Conservation (phyloP, 2,329 filamentous ascomycete species). For the Aspergillus sojae region DNA sequence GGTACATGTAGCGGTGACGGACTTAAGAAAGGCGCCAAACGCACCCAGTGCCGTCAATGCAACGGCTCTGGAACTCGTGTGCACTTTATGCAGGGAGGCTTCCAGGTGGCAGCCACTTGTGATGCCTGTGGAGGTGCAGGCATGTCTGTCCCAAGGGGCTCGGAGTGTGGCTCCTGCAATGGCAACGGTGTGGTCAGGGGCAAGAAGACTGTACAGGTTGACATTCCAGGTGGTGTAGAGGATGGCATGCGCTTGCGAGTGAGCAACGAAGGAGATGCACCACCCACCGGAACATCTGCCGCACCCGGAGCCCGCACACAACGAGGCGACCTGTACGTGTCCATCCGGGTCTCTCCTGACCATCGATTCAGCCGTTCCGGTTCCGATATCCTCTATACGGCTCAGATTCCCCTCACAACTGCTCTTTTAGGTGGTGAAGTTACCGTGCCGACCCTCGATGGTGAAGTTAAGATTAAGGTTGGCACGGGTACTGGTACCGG, state of each 20-base stretch:
- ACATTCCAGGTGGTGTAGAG: conserved; percentile 94
- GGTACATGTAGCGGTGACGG: conserved; percentile 82
- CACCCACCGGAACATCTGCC: conserved; percentile 70
- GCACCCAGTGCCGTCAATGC: conserved; percentile 74
- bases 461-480: conserved; percentile 86
- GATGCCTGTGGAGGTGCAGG: conserved; percentile 78
- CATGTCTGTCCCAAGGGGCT: conserved; percentile 72
- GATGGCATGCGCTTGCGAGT: conserved; percentile 92
- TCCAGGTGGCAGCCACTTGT: conserved; percentile 95
- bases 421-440: conserved; percentile 90
- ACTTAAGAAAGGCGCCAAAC: conserved; percentile 76
- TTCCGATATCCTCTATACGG: conserved; percentile 90
- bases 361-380: conserved; percentile 85
- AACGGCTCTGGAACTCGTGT: conserved; percentile 84
- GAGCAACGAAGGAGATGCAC: conserved; percentile 82
- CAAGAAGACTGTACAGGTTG: conserved; percentile 78
- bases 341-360: conserved; percentile 86
- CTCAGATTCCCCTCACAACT: conserved; percentile 87
- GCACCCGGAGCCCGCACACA: conserved; percentile 66
- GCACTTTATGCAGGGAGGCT: conserved; percentile 87
- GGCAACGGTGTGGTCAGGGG: conserved; percentile 86
- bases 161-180: conserved; percentile 76
- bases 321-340: conserved; percentile 87
- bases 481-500: conserved; percentile 89
- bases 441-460: conserved; percentile 84